phyloP scores from a whole-genome alignment of 352 stramenopile species.

The Phytopythium cucurbitacearum region DNA sequence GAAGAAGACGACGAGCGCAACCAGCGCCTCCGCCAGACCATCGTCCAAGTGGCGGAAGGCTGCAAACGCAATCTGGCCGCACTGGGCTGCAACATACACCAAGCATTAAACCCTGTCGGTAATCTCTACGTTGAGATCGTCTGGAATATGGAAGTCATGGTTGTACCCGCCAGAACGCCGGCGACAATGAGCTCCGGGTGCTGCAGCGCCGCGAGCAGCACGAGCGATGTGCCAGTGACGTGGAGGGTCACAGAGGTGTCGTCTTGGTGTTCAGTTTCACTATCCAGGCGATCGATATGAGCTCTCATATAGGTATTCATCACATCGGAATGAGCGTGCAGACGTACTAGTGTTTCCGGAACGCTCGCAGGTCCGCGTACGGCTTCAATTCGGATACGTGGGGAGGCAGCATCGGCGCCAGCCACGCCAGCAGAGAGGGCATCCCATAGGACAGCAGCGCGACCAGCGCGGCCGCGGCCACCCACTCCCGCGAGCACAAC shows the following conservation, averaged over 20 bases:
- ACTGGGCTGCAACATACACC: conserved; percentile 17
- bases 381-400: conserved; percentile 31
- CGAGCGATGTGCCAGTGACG: conserved; percentile 33
- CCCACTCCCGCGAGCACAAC: conserved; percentile 14
- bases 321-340: background rate
- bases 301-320: background rate
- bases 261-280: conserved; percentile 34
- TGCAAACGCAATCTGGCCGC: conserved; percentile 33
- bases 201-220: conserved; percentile 24
- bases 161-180: conserved; percentile 18
- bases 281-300: background rate
- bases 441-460: conserved; percentile 20
- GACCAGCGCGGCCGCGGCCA: conserved; percentile 19
- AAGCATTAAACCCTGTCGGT: background rate
- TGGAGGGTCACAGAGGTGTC: conserved; percentile 39
- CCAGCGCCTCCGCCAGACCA: conserved; percentile 21
- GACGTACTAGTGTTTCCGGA: conserved; percentile 45
- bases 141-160: background rate
- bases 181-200: conserved; percentile 32
- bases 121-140: too few species aligned
- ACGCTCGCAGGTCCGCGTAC: conserved; percentile 29
- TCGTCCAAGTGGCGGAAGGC: conserved; percentile 33
- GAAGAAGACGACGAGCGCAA: conserved; percentile 29
- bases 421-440: conserved; percentile 14
- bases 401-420: conserved; percentile 7